A percentile compares a stretch with the other conserved stretches of the same genome.
These are phyloP conservation scores for Cryptococcus hybrid DNA, from an alignment of 1,284 basidiomycete genomes.

Conservation along the genomic window DNA sequence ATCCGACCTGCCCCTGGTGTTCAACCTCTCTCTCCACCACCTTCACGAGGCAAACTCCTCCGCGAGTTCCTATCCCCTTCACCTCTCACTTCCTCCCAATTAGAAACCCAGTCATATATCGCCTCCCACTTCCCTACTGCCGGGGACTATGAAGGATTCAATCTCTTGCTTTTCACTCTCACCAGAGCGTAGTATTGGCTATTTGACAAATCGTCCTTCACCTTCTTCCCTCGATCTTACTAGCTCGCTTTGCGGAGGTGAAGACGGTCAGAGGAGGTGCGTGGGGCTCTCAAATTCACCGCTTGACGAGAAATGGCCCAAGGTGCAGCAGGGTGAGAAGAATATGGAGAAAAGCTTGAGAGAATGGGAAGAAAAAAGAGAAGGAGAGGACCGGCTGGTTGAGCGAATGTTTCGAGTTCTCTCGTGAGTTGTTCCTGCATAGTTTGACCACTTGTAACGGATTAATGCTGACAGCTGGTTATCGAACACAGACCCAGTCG, in stretches of 20 bases:
- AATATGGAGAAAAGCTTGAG: slow-evolving; percentile 23
- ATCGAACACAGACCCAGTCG: slow-evolving; percentile 17
- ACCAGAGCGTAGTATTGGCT: slow-evolving; percentile 22
- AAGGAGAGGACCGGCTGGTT: slow-evolving; percentile 20
- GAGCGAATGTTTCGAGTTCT: slow-evolving; percentile 37
- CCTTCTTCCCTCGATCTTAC: slow-evolving; percentile 7
- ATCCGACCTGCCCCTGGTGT: slow-evolving; percentile 9
- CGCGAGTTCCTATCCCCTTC: slow-evolving; percentile 27
- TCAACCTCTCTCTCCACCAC: slow-evolving; percentile 20
- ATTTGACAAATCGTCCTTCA: slow-evolving; percentile 37
- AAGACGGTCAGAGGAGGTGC: not conserved
- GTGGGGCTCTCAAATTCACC: slow-evolving; percentile 42
- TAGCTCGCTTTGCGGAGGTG: not conserved
- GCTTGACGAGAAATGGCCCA: slow-evolving; percentile 38
- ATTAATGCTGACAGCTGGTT: not conserved
- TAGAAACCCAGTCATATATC: slow-evolving; percentile 21
- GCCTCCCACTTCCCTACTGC: slow-evolving; percentile 8
- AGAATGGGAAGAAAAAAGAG: slow-evolving; percentile 18
- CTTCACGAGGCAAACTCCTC: slow-evolving; percentile 37
- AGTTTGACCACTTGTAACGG: not conserved
- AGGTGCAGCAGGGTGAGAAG: slow-evolving; percentile 36
- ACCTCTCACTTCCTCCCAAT: slow-evolving; percentile 5
- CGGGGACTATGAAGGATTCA: slow-evolving; percentile 44
- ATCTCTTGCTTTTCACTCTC: slow-evolving; percentile 44
- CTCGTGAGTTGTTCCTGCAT: slow-evolving; percentile 28